Base-by-base conservation (phyloP, 2,329 filamentous ascomycete genomes). In the Fusarium sp. region DNA sequence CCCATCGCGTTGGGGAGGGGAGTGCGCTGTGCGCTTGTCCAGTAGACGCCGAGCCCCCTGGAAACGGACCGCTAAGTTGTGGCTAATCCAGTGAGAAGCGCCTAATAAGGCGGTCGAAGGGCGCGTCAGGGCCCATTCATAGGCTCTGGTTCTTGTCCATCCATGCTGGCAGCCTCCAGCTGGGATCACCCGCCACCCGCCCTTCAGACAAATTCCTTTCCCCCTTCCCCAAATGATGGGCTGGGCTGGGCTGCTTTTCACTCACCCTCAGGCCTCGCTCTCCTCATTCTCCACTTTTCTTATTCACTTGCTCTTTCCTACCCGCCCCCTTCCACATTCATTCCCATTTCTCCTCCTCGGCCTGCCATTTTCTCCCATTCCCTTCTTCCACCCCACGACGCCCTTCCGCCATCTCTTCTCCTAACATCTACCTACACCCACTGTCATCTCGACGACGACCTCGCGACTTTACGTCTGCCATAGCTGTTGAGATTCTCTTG, bases 271-370 rank as follows among this genome's bases (percentile, higher is more conserved):
- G 64, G 64, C 62, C 60, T 66, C 60, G 61, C 67, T 73, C 72
- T 79, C 71, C 58, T 70, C 63, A 69, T 73, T 64, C 72, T 61
- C 70, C 71, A 71, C 71, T 71, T 74, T 73, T 72, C 66, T 73
- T 68, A 60, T 69, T 73, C 65, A 62, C 57, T 71, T 69, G 54
- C 46, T 67, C 61, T 60, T 70, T 71, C 67, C 61, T 49, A 70
- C 66, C 71, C 61, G 64, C 60, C 69, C 69, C 75, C 69, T 71
- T 67, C 64, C 54, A 63, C 66, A 57, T 64, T 64, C 52, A 46
- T 60, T 72, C 66, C 60, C 67, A 64, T 70, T 69, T 69, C 46
- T 44, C 60, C 47, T 70, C 71, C 67, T 74, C 66, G 54, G 53
- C 71, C 69, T 68, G 66, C 65, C 67, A 68, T 62, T 69, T 70